Base-by-base conservation (phyloP, 495 filamentous ascomycete genomes). In the Neurospora sp. region DNA sequence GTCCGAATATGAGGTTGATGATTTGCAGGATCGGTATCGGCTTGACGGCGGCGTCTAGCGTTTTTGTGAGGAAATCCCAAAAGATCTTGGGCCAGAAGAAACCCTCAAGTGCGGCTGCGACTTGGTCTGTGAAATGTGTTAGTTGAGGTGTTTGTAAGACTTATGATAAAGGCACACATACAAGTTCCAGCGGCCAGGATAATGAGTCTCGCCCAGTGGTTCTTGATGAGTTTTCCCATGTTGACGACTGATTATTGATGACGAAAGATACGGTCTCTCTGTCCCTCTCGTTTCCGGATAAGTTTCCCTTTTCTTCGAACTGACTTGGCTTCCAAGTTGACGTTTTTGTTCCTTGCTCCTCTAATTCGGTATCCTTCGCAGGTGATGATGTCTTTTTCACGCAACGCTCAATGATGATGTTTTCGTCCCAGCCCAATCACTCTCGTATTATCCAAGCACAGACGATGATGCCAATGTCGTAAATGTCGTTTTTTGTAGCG, bases 11-110 rank as follows among this genome's bases (percentile, higher is more conserved):
- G n/a, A 99, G 85, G 79, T 99, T 99, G 82, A 98, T 85, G 78
- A 91, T 93, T 81, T 99, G 96, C 6, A 99, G 88, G 71, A 93
- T 83, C n/a, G 96, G 96, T 39, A 95, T 78, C 3, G 95, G 96
- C 73, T 90, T 92, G 70, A 98, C 94, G 70, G 91, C 91, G 61
- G 84, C 86, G 78, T 98, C 92, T 74, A 99, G 89, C 79, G 92
- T 94, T 76, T 94, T 94, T 72, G 96, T 97, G 76, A 93, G 84
- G 81, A 97, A 96, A 83, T 99, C 96, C 92, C 93, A 99, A 84
- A 99, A 96, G 75, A 98, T 89, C 84, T 99, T 99, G 71, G 96
- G 96, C 94, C 94, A 99, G 87, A 98, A 96, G 88, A 93, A 97
- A 77, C 89, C 91, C 83, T 94, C 87, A 70, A 99, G 81, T 1